Conservation (phyloP, 805 yeast species). For the Candida sanyiensis region DNA sequence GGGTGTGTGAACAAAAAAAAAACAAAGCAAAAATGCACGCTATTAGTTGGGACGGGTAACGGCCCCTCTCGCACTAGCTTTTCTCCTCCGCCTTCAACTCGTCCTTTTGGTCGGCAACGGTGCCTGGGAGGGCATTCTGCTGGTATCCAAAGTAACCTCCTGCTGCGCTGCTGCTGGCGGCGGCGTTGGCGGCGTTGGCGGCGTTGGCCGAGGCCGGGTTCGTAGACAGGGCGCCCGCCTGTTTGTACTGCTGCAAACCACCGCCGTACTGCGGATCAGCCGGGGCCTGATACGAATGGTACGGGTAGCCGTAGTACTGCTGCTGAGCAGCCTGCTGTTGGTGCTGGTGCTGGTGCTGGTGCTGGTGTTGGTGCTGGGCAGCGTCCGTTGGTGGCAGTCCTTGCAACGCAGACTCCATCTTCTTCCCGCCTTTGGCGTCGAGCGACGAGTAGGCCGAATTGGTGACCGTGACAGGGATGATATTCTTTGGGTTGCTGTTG, state of each 20-base stretch:
- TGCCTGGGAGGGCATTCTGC: conserved; percentile 1
- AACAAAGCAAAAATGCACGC: too few relatives aligned
- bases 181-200: neutral
- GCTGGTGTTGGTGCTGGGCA: conserved; percentile 6
- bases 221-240: neutral
- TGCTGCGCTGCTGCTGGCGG: neutral
- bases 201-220: too few relatives aligned
- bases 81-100: conserved; percentile 1
- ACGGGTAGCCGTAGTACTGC: conserved; percentile 11
- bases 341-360: conserved; percentile 6
- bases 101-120: conserved; percentile 3
- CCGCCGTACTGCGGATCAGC: too few relatives aligned
- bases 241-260: conserved; percentile 9
- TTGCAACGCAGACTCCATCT: neutral
- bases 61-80: too few relatives aligned
- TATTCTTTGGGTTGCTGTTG: conserved; percentile 25
- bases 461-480: conserved; percentile 26
- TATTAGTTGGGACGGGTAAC: too few relatives aligned
- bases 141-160: conserved; percentile 11
- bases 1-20: neutral
- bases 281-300: conserved; percentile 15
- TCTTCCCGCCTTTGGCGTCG: conserved; percentile 18
- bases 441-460: conserved; percentile 21
- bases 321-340: conserved; percentile 9
- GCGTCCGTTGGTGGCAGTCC: neutral